A percentile compares a stretch with the other conserved stretches of the same genome.
These are phyloP conservation scores for Colletotrichum sp. DNA, from an alignment of 2,329 filamentous ascomycete species.

Conservation along the genomic window DNA sequence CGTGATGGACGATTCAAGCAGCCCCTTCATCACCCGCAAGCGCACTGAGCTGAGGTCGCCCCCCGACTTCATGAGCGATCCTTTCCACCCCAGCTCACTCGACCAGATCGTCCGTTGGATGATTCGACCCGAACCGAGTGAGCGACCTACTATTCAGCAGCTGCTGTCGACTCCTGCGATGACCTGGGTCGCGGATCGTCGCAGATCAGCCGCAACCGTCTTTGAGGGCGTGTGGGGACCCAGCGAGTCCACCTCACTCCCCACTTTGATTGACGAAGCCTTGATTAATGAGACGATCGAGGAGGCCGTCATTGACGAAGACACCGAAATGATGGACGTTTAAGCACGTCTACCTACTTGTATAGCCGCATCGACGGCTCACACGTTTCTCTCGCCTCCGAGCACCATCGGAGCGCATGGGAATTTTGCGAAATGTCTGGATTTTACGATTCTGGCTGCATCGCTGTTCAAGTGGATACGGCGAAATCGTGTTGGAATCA, in stretches of 20 bases:
- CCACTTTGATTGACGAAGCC: conserved; percentile 32
- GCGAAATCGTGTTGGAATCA: conserved; percentile 15
- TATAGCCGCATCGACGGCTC: background rate
- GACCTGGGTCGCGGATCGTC: conserved; percentile 78
- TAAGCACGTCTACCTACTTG: conserved; percentile 35
- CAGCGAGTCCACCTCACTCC: conserved; percentile 52
- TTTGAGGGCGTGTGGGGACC: conserved; percentile 98
- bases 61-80: conserved; percentile 88
- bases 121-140: conserved; percentile 76
- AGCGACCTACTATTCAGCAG: conserved; percentile 77
- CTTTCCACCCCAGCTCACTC: conserved; percentile 73
- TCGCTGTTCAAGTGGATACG: conserved; percentile 16
- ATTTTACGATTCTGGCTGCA: conserved; percentile 28
- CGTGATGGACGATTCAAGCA: conserved; percentile 38
- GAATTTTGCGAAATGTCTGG: conserved; percentile 23
- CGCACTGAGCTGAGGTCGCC: conserved; percentile 64
- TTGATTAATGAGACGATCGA: conserved; percentile 28
- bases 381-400: conserved; percentile 33
- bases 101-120: conserved; percentile 88
- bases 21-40: conserved; percentile 37
- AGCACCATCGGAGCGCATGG: conserved; percentile 30
- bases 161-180: conserved; percentile 77
- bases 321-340: conserved; percentile 67
- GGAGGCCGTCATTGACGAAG: conserved; percentile 32
- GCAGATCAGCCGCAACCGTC: conserved; percentile 88